Evolutionary conservation across 2,329 filamentous ascomycete species (phyloP), one percentile per base, ranked within the genome.

Genomic region (Ophiostoma triangulosporum): DNA sequence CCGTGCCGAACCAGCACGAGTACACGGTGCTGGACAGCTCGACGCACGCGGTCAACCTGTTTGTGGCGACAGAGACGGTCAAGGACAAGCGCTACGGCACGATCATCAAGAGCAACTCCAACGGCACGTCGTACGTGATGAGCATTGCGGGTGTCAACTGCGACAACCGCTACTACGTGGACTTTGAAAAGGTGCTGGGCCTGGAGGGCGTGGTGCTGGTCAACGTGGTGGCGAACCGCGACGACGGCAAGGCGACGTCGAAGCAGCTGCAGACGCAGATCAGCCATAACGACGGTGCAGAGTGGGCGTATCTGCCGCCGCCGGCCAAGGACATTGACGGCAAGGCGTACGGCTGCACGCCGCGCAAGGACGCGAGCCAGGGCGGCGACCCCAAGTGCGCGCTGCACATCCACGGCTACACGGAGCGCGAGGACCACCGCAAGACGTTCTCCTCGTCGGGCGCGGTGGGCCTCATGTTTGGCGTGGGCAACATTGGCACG

Each of bases 51-150:
- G 78, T 98, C 55, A 97, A 97, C 69, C 70, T 98, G 55, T 94
- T 97, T 63, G 91, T 97, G 48, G 89, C 86, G 0, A 87, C 88
- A 38, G 84, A 86, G 62, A 77, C 76, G 38, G 71, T 72, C 3
- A 65, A 73, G 50, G 83, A 80, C 17, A 79, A 77, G 50, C 79
- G 85, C 56, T 89, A 86, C 61, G 93, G 93, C 35, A 84, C 85
- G 24, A 88, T 98, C 61, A 81, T 98, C 68, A 98, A 97, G 78
- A 96, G 89, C 64, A 98, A 98, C 71, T 96, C 89, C 62, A 97
- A 98, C 64, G 93, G 93, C 52, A 98, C 93, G 0, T 93, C 86
- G 1, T 98, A 96, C 63, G 87, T 95, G 12, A 72, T 95, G 59
- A 94, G 87, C 66, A 74, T 93, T 24, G 73, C 79, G 49, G 80